Evolutionary conservation across 2,329 filamentous ascomycete species (phyloP).

Genomic region (Plectosphaerella sp.): DNA sequence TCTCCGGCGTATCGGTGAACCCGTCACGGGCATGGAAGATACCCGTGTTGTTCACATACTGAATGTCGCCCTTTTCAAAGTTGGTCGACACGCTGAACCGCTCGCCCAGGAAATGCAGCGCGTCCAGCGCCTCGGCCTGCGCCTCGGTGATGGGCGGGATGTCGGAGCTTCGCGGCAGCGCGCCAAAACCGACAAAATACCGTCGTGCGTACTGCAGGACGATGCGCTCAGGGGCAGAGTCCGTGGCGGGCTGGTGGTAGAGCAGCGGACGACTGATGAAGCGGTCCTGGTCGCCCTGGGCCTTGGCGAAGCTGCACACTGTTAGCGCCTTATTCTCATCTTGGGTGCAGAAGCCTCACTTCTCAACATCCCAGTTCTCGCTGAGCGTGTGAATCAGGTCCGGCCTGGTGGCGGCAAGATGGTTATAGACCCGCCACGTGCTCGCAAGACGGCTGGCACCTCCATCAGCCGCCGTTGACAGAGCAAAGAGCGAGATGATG

Average conservation of each 20-base stretch:
- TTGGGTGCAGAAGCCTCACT: no score
- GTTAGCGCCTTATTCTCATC: no score
- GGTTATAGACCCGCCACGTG: slow-evolving; percentile 58
- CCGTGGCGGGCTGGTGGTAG: slow-evolving; percentile 47
- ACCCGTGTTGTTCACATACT: slow-evolving; percentile 51
- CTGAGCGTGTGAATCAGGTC: slow-evolving; percentile 55
- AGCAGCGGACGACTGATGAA: slow-evolving; percentile 48
- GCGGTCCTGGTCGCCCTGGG: slow-evolving; percentile 24
- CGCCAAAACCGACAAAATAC: slow-evolving; percentile 53
- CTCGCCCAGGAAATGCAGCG: slow-evolving; percentile 44
- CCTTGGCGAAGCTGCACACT: slow-evolving; percentile 50
- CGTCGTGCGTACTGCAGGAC: slow-evolving; percentile 58
- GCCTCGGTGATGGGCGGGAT: slow-evolving; percentile 54
- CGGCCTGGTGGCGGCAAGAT: slow-evolving; percentile 52
- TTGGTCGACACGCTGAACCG: slow-evolving; percentile 38
- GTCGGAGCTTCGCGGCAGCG: slow-evolving; percentile 43
- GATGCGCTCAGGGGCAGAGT: slow-evolving; percentile 43
- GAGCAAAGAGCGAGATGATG: slow-evolving; percentile 52
- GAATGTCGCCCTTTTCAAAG: slow-evolving; percentile 47
- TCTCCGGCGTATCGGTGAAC: slow-evolving; percentile 38
- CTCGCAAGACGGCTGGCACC: slow-evolving; percentile 55
- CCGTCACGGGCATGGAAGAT: slow-evolving; percentile 48
- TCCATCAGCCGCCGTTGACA: slow-evolving; percentile 46
- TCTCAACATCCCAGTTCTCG: slow-evolving; percentile 43
- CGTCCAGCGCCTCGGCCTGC: slow-evolving; percentile 48